These are phyloP conservation scores for Diphasiastrum complanatum DNA, from an alignment of 83 land plant genomes.

Conservation along the genomic window DNA sequence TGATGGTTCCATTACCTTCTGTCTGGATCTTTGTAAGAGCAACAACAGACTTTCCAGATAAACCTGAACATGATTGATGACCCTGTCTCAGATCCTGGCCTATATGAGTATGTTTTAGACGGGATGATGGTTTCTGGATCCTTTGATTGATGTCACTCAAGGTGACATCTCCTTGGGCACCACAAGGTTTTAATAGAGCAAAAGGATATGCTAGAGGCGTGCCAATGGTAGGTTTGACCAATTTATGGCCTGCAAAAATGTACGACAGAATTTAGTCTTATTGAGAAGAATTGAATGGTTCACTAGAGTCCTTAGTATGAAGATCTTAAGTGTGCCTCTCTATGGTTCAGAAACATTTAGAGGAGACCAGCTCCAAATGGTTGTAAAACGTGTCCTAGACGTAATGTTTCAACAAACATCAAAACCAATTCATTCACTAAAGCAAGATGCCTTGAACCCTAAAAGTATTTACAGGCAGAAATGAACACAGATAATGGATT, in stretches of 20 bases:
- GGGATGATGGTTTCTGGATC: constrained; percentile 1
- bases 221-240: neutral
- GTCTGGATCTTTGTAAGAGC: constrained; percentile 16
- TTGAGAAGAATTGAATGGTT: no score
- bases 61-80: constrained; percentile 4
- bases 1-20: constrained; percentile 12
- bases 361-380: no score
- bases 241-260: neutral
- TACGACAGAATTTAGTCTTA: neutral
- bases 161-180: constrained; percentile 8
- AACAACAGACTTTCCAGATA: constrained; percentile 9
- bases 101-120: neutral
- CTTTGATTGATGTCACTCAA: constrained; percentile 6
- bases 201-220: constrained; percentile 10
- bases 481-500: no score
- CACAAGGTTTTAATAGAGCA: constrained; percentile 11
- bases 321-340: no score
- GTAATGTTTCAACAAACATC: no score
- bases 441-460: no score
- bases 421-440: no score
- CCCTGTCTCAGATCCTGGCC: neutral
- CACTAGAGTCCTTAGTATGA: no score
- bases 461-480: no score
- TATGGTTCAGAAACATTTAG: no score
- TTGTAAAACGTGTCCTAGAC: no score